Conservation (phyloP, 2,329 filamentous ascomycete genomes). For the Leptographium wingfieldii region DNA sequence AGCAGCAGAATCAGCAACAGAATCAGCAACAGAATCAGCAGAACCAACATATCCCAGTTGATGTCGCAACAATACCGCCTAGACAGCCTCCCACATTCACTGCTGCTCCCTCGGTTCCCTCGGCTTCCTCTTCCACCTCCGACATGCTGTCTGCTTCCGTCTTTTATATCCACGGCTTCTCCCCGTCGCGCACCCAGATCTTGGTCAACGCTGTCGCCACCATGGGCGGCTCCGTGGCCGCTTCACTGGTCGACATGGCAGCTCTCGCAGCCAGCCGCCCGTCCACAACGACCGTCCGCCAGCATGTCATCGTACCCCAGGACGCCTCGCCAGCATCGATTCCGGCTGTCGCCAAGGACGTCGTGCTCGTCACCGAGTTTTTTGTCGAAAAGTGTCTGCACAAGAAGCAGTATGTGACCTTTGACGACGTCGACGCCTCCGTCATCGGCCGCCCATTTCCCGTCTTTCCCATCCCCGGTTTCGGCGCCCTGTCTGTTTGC, state of each 20-base stretch:
- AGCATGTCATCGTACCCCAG: conserved; percentile 45
- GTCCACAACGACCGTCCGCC: conserved; percentile 14
- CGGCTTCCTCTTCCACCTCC: not conserved
- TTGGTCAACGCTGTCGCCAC: conserved; percentile 34
- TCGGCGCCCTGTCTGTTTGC: conserved; percentile 58
- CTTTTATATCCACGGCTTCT: conserved; percentile 51
- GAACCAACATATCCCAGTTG: too few relatives aligned
- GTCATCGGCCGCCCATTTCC: conserved; percentile 68
- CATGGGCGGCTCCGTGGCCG: conserved; percentile 31
- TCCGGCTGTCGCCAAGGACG: conserved; percentile 24
- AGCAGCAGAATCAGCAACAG: not conserved
- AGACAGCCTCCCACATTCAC: too few relatives aligned
- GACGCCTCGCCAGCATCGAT: conserved; percentile 32
- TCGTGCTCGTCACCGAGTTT: conserved; percentile 66
- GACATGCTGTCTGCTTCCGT: conserved; percentile 36
- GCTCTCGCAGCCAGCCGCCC: conserved; percentile 14
- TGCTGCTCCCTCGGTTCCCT: too few relatives aligned
- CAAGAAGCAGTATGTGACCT: conserved; percentile 57
- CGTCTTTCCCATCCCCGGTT: conserved; percentile 55
- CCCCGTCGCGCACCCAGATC: conserved; percentile 34
- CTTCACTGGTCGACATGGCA: conserved; percentile 28
- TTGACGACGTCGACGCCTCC: conserved; percentile 51
- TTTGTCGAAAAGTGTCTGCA: conserved; percentile 86
- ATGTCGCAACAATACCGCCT: too few relatives aligned
- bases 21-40: too few relatives aligned